Evolutionary conservation across 2,329 filamentous ascomycete genomes (phyloP).

Genomic region (Tolypocladium capitatum): DNA sequence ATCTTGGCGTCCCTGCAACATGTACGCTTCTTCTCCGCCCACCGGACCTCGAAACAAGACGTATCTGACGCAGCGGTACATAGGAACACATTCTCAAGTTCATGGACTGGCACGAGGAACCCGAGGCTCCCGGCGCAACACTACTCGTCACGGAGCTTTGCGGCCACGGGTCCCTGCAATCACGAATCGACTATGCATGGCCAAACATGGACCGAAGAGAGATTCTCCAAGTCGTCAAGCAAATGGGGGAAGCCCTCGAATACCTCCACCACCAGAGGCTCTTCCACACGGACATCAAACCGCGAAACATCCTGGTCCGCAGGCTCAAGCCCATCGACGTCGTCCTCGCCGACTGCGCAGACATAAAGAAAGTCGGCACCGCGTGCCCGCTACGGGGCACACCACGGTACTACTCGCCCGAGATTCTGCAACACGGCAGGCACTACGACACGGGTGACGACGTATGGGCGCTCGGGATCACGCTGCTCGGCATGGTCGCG

Average conservation of each 20-base stretch:
- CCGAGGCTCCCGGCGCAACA: conserved; percentile 3
- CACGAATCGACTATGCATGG: conserved; percentile 10
- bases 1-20: conserved; percentile 11
- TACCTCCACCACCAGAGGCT: conserved; percentile 12
- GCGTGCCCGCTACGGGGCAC: conserved; percentile 11
- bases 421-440: conserved; percentile 8
- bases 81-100: conserved; percentile 16
- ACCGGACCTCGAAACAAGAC: too few relatives aligned
- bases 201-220: conserved; percentile 7
- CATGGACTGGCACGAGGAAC: conserved; percentile 13
- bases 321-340: conserved; percentile 13
- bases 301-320: conserved; percentile 17
- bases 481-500: conserved; percentile 15
- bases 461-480: conserved; percentile 21
- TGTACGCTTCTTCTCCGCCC: conserved; percentile 7
- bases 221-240: conserved; percentile 9
- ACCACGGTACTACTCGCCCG: conserved; percentile 15
- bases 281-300: conserved; percentile 19
- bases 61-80: background rate
- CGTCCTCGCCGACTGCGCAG: conserved; percentile 18
- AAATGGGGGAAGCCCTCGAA: conserved; percentile 12
- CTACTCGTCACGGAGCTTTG: conserved; percentile 20
- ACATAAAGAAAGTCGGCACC: conserved; percentile 9
- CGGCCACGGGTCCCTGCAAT: conserved; percentile 13
- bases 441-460: conserved; percentile 16